Conservation (phyloP, 2,329 filamentous ascomycete species). For the Microcyclosporella mali region DNA sequence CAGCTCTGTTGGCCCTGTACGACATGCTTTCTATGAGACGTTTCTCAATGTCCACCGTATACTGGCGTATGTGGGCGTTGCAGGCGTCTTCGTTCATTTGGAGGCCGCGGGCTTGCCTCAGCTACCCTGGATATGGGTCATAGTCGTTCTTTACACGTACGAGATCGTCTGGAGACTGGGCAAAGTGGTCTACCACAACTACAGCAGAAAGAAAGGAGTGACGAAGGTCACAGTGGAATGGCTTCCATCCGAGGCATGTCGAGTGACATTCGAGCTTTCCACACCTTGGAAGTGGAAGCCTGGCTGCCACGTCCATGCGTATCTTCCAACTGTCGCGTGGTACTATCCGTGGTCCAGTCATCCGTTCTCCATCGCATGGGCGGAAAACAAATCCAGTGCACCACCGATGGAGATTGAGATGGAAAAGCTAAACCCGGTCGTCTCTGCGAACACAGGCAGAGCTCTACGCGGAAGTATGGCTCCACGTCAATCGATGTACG, state of each 20-base stretch:
- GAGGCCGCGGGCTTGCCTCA: slow-evolving; percentile 61
- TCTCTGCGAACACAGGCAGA: slow-evolving; percentile 2
- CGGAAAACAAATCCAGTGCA: slow-evolving; percentile 27
- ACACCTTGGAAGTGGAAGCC: slow-evolving; percentile 48
- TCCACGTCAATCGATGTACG: slow-evolving; percentile 5
- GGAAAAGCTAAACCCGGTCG: slow-evolving; percentile 23
- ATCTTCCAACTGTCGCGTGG: slow-evolving; percentile 45
- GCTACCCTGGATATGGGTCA: slow-evolving; percentile 65
- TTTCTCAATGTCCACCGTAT: slow-evolving; percentile 83
- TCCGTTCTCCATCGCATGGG: slow-evolving; percentile 47
- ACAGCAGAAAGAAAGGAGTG: slow-evolving; percentile 42
- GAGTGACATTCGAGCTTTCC: slow-evolving; percentile 55
- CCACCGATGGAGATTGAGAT: slow-evolving; percentile 30
- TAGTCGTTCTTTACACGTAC: slow-evolving; percentile 68
- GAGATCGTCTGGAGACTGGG: slow-evolving; percentile 52
- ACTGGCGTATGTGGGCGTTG: slow-evolving; percentile 61
- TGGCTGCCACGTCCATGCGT: slow-evolving; percentile 56
- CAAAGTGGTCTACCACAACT: slow-evolving; percentile 50
- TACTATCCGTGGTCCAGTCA: slow-evolving; percentile 37
- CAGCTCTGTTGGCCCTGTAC: slow-evolving; percentile 68
- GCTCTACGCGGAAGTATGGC: slow-evolving; percentile 6
- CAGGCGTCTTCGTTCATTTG: slow-evolving; percentile 73
- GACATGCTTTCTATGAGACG: slow-evolving; percentile 94
- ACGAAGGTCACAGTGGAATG: slow-evolving; percentile 53
- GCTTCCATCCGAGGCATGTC: slow-evolving; percentile 53